Evolutionary conservation across 495 filamentous ascomycete genomes (phyloP), one percentile per base, ranked within the genome.

Genomic region (Aspergillus hancockii): DNA sequence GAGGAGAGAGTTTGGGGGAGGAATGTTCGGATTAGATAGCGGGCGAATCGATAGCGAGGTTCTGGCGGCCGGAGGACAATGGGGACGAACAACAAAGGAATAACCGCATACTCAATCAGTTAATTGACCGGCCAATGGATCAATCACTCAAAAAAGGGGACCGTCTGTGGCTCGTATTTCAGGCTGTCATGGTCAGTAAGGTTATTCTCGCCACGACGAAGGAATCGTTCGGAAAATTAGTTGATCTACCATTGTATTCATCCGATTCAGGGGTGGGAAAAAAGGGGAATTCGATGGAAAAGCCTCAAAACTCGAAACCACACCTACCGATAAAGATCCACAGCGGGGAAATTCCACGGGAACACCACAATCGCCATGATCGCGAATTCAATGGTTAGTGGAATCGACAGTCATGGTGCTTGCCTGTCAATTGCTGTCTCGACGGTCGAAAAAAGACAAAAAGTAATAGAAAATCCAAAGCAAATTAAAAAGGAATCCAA

Each of bases 1-100:
- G 60, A 30, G 49, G 43, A 59, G 52, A 43, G 53, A 40, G 45
- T 30, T 49, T 49, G 21, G 43, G n/a, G 41, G 43, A 47, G 43
- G 19, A 47, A 47, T 47, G 43, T 47, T 47, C 43, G 43, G 43
- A 22, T 47, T 30, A 49, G 34, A 31, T 52, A 40, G 18, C 30
- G 41, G 28, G 47, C 19, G 36, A 23, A 47, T 23, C 19, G 19
- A 14, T 36, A 43, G 43, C 19, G 43, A 47, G 9, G 23, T 47
- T 47, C 16, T 41, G 38, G 38, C 16, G 19, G 43, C 43, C 43
- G 43, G 18, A 23, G 43, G 21, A 47, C 43, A 47, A 47, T 47
- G 43, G 16, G 40, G 13, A 43, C n/a, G 40, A 21, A 19, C n/a
- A 47, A 47, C 21, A 21, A 23, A 47, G 43, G 43, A 23, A 47